Conservation (phyloP, 192 early-diverging fungal genomes). For the Piromyces finnis region DNA sequence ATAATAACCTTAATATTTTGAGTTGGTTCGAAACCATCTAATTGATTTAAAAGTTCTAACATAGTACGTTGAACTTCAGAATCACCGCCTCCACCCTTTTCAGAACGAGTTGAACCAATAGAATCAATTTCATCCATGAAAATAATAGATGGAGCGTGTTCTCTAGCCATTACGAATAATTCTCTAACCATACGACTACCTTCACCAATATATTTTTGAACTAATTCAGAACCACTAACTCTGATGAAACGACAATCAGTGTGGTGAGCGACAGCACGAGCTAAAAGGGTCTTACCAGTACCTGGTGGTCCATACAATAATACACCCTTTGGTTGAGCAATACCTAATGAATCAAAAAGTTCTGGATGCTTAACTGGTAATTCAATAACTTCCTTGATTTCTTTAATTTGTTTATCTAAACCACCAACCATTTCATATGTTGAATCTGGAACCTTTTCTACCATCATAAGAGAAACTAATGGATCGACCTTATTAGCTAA, state of each 20-base stretch:
- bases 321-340: conserved; percentile 82
- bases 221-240: conserved; percentile 75
- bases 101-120: conserved; percentile 70
- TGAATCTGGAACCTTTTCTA: conserved; percentile 98
- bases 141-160: conserved; percentile 80
- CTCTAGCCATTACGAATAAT: conserved; percentile 27
- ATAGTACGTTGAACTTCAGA: conserved; percentile 83
- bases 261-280: conserved; percentile 81
- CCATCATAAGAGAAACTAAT: conserved; percentile 99
- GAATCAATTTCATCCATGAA: conserved; percentile 90
- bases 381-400: conserved; percentile 99
- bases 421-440: conserved; percentile 99
- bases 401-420: conserved; percentile 97
- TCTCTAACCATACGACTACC: conserved; percentile 66
- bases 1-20: conserved; percentile 87
- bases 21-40: conserved; percentile 77
- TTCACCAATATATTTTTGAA: conserved; percentile 87
- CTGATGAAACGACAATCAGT: conserved; percentile 83
- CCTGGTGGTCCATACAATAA: conserved; percentile 49
- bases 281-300: conserved; percentile 74
- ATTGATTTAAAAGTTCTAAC: conserved; percentile 76
- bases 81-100: conserved; percentile 55
- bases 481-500: conserved; percentile 96
- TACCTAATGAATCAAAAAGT: conserved; percentile 91
- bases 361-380: conserved; percentile 98